A percentile compares a stretch with the other conserved stretches of the same genome.
Evolutionary conservation across 345 rosid species (phyloP).

Genomic region (Salix koriyanagi): DNA sequence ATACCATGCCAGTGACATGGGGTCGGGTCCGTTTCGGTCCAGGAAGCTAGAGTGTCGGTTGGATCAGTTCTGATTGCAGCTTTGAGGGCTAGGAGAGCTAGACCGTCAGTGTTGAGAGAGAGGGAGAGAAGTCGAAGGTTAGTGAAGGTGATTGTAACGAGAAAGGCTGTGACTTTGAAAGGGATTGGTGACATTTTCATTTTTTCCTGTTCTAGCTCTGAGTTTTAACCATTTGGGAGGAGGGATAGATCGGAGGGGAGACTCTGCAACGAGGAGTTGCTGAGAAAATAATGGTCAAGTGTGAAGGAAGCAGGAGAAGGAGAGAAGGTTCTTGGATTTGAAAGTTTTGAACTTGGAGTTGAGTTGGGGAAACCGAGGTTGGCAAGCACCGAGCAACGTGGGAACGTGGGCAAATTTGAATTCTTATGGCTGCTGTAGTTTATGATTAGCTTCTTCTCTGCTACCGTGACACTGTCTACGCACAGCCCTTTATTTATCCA

Average conservation of each 20-base stretch:
- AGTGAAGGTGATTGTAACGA: slow-evolving; percentile 9
- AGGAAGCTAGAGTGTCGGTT: slow-evolving; percentile 44
- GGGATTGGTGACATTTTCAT: slow-evolving; percentile 4
- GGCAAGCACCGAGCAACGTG: not conserved
- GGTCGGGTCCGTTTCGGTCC: slow-evolving; percentile 68
- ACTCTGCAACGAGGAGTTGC: slow-evolving; percentile 69
- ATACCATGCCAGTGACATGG: slow-evolving; percentile 87
- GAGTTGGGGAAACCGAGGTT: slow-evolving; percentile 8
- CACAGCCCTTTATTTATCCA: not conserved
- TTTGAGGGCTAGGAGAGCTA: slow-evolving; percentile 84
- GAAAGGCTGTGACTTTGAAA: slow-evolving; percentile 9
- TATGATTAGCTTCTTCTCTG: not conserved
- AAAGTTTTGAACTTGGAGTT: slow-evolving; percentile 4
- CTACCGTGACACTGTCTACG: not conserved
- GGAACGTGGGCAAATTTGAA: slow-evolving; percentile 13
- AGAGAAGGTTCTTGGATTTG: not conserved
- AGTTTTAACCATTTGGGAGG: not conserved
- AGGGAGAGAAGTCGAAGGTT: slow-evolving; percentile 18
- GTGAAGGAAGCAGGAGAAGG: slow-evolving; percentile 12
- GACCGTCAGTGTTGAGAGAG: slow-evolving; percentile 67
- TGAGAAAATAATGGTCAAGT: not conserved
- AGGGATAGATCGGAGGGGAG: not conserved
- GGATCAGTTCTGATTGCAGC: slow-evolving; percentile 69
- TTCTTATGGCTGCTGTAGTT: not conserved
- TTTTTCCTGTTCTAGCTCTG: not conserved